Base-by-base conservation (phyloP, 148 eudicot species). In the Dianthus caryophyllus region DNA sequence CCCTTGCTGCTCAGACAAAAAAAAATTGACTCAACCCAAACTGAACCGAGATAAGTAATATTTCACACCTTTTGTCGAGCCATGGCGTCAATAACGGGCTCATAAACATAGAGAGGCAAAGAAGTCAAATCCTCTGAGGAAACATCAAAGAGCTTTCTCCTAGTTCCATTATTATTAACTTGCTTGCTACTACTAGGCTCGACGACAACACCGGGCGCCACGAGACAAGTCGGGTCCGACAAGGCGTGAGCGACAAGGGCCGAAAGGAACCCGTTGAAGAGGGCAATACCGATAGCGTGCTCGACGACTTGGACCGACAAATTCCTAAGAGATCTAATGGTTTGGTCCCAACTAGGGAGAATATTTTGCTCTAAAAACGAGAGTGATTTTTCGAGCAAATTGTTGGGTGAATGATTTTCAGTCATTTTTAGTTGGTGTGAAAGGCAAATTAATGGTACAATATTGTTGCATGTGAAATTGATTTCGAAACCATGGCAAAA, bases 401-500 rank as follows among this genome's bases (percentile, higher is more conserved):
- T 91, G 60, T 80, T 66, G 7, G 82, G 66, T 67, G 84, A 63
- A 61, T 91, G 90, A 50, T 13, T 61, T 16, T 88, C 96, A 0
- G 83, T 82, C 97, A 91, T 91, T 27, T 71, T 78, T 6, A 91
- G 90, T 48, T 68, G 72, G 39, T 83, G 25, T 54, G 96, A 79
- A 2, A 83, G 59, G 67, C 87, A 88, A 16, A 77, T 67, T 36
- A 91, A 73, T 0, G 80, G 76, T 13, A 83, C 64, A 8, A 78
- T 78, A 64, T 84, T 91, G 46, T 88, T 82, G 15, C 76, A 50
- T 13, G 90, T 43, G 26, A 91, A 27, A 43, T 73, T 55, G 38
- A 86, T 52, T 0, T 84, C 81, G 25, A 64, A 68, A 39, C 92
- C 96, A 58, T 88, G 86, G 61, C 90, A 88, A 69, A 91, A 88